A percentile compares a stretch with the other conserved stretches of the same genome.
These are phyloP conservation scores for Plasmodium yoelii DNA, from an alignment of 169 alveolate genomes.

Conservation along the genomic window DNA sequence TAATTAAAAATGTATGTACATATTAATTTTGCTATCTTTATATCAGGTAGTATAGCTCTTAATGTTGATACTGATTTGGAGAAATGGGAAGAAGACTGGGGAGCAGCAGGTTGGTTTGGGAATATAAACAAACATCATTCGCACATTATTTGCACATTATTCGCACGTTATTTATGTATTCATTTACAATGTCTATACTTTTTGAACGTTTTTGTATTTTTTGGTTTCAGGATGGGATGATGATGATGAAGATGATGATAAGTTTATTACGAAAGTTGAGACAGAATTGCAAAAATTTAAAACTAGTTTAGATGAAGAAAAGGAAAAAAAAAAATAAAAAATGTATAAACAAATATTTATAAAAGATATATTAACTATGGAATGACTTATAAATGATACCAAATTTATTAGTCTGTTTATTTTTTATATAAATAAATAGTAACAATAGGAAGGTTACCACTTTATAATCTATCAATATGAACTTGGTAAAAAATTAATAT, in stretches of 20 bases:
- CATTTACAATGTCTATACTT: neutral
- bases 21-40: neutral
- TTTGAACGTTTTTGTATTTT: neutral
- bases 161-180: neutral
- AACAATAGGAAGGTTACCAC: too few species aligned
- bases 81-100: conserved; percentile 78
- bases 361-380: too few species aligned
- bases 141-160: neutral
- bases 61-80: conserved; percentile 70
- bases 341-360: neutral
- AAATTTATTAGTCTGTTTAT: too few species aligned
- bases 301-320: conserved; percentile 64
- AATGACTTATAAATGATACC: too few species aligned
- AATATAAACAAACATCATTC: neutral
- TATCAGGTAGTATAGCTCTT: conserved; percentile 53
- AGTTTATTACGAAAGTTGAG: conserved; percentile 54
- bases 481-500: too few species aligned
- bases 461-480: too few species aligned
- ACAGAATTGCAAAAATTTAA: conserved; percentile 64
- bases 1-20: neutral
- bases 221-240: conserved; percentile 64
- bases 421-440: too few species aligned
- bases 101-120: conserved; percentile 77
- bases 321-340: conserved; percentile 51
- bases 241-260: conserved; percentile 75